Evolutionary conservation across 1,284 basidiomycete species (phyloP), one percentile per base, ranked within the genome.

Genomic region (Cutaneotrichosporon mucoides): DNA sequence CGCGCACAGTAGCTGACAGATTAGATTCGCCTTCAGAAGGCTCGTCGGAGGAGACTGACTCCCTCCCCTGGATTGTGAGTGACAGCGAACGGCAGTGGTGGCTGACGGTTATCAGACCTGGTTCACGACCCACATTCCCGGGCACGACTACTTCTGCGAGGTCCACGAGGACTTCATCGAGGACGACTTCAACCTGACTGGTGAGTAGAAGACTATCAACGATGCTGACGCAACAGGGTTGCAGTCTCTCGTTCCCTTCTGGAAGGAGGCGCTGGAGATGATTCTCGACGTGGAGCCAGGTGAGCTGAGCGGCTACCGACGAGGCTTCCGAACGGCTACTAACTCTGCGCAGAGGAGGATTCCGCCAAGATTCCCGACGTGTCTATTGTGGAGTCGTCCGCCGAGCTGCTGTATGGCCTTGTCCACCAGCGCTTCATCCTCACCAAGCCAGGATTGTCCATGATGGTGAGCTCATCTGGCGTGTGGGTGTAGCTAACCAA

Each of bases 211-310:
- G 15, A 4, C 9, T 24, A 9, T 6, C 6, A 6, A 10, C n/a
- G n/a, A 12, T 6, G 24, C 46, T 51, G 15, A 60, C 55, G 48
- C 7, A 13, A 47, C 62, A 79, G 96, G 96, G 2, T 80, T 99
- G 66, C 94, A 93, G 75, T 84, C 86, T 15, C 88, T 97, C 83
- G 94, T 99, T 1, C 83, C 96, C 8, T 99, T 99, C 76, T 99
- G 96, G 92, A 78, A 97, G 79, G 96, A 99, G 78, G 96, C 96
- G 35, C 88, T 99, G 85, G 96, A 99, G 81, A 99, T 99, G 96
- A 93, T 99, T n/a, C 80, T 99, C 61, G 96, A 99, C 79, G 95
- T 99, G 55, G 96, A 99, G 80, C 92, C 96, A 80, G 92, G 92
- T 93, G 77, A 76, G 86, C 75, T 37, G 6, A 5, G n/a, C 1